A percentile compares a stretch with the other conserved stretches of the same genome.
phyloP scores from a whole-genome alignment of 331 rosid species.

The Malus hybrid region DNA sequence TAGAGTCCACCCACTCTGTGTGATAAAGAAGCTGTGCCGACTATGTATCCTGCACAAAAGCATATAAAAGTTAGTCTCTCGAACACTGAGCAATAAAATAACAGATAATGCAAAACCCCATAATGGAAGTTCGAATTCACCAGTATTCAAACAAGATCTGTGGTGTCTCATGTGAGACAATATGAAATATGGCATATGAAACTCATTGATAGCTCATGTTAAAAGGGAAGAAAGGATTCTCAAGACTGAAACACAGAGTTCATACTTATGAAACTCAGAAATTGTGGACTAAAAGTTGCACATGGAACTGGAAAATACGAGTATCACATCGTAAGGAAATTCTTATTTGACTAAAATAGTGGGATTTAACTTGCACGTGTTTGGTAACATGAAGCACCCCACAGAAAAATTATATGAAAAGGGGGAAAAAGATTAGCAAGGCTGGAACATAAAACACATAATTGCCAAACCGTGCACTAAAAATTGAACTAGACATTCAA shows the following conservation, averaged over 20 bases:
- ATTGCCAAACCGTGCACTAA: not conserved
- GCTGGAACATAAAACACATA: not conserved
- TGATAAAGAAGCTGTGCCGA: slow-evolving; percentile 28
- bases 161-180: not conserved
- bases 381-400: too few relatives aligned
- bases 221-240: not conserved
- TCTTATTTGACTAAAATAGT: too few relatives aligned
- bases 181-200: not conserved
- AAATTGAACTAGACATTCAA: not conserved
- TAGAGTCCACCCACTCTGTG: slow-evolving; percentile 68
- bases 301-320: not conserved
- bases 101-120: not conserved
- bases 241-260: not conserved
- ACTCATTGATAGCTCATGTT: not conserved
- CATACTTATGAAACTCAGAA: too few relatives aligned
- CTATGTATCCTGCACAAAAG: too few relatives aligned
- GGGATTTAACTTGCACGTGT: too few relatives aligned
- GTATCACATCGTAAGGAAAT: not conserved
- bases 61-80: not conserved
- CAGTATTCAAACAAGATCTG: not conserved
- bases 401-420: too few relatives aligned
- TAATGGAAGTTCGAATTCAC: not conserved
- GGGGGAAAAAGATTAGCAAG: not conserved
- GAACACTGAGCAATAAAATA: slow-evolving; percentile 5
- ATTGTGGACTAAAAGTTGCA: too few relatives aligned